Conservation (phyloP, 2,329 filamentous ascomycete species). For the Aspergillus jensenii region DNA sequence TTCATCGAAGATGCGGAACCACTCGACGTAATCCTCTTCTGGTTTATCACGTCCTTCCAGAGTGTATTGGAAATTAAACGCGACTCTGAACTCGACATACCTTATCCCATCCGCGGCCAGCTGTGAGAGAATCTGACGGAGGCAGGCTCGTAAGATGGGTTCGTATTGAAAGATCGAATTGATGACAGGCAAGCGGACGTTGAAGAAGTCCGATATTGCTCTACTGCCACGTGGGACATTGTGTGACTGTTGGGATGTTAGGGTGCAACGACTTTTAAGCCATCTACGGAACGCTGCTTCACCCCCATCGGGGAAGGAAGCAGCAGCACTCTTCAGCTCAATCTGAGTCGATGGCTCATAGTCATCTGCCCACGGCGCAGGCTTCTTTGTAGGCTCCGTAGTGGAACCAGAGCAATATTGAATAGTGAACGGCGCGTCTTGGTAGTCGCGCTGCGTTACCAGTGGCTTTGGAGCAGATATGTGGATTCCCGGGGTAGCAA, state of each 20-base stretch:
- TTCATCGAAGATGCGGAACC: constrained; percentile 73
- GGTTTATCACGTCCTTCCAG: constrained; percentile 62
- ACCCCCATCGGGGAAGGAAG: constrained; percentile 72
- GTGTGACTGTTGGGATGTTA: constrained; percentile 70
- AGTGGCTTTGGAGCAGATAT: constrained; percentile 63
- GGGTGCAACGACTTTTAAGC: constrained; percentile 70
- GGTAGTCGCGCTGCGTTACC: constrained; percentile 51
- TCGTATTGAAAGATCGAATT: constrained; percentile 82
- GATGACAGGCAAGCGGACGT: constrained; percentile 70
- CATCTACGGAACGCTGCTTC: constrained; percentile 71
- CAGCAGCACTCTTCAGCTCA: constrained; percentile 62
- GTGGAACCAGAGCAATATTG: constrained; percentile 53
- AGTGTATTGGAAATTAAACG: constrained; percentile 71
- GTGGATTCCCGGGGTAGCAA: constrained; percentile 72
- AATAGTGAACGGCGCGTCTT: constrained; percentile 62
- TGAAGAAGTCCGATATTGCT: constrained; percentile 81
- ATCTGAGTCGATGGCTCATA: constrained; percentile 64
- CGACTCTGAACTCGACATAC: constrained; percentile 79
- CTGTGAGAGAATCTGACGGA: constrained; percentile 68
- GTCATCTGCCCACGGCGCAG: constrained; percentile 63
- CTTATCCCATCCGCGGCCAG: constrained; percentile 78
- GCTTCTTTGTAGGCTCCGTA: constrained; percentile 43
- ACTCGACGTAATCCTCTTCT: constrained; percentile 66
- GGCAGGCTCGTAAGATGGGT: constrained; percentile 77
- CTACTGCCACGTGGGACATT: constrained; percentile 77